A percentile compares a stretch with the other conserved stretches of the same genome.
Evolutionary conservation across 169 alveolate species (phyloP).

Genomic region (Plasmodium cynomolgi): DNA sequence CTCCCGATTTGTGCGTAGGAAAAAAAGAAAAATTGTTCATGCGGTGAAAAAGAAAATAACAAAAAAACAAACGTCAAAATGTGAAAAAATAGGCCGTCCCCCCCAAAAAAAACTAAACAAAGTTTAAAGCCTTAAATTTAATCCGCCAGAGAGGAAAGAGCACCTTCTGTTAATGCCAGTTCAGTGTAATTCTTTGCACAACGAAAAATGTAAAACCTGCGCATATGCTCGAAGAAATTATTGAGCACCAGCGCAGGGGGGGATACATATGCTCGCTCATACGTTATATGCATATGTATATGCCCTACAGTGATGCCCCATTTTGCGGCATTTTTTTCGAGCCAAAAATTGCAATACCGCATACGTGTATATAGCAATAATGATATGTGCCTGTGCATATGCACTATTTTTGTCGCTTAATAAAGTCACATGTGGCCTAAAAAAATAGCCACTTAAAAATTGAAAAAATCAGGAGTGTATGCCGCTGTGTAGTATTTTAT

Average conservation of each 20-base stretch:
- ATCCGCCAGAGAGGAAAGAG: constrained; percentile 9
- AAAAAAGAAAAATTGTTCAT: not conserved
- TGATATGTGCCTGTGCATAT: not conserved
- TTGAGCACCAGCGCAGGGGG: not conserved
- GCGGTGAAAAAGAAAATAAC: not conserved
- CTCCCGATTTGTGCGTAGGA: not conserved
- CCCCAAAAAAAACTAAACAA: not conserved
- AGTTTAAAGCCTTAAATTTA: not conserved
- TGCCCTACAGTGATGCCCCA: not conserved
- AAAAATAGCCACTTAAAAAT: not conserved
- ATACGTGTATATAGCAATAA: not conserved
- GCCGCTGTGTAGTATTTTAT: not conserved
- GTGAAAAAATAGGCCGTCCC: not conserved
- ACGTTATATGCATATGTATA: not conserved
- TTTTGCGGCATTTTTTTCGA: not conserved
- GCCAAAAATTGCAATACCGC: not conserved
- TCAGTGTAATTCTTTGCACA: not conserved
- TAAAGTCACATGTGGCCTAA: not conserved
- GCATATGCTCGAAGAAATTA: not conserved
- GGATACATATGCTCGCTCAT: not conserved
- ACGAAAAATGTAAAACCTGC: not conserved
- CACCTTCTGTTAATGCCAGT: not conserved
- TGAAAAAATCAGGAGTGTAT: not conserved
- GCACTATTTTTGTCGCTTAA: not conserved
- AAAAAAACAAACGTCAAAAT: not conserved